These are phyloP conservation scores for Desmodesmus armatus DNA, from an alignment of 139 green algal species.

Conservation along the genomic window DNA sequence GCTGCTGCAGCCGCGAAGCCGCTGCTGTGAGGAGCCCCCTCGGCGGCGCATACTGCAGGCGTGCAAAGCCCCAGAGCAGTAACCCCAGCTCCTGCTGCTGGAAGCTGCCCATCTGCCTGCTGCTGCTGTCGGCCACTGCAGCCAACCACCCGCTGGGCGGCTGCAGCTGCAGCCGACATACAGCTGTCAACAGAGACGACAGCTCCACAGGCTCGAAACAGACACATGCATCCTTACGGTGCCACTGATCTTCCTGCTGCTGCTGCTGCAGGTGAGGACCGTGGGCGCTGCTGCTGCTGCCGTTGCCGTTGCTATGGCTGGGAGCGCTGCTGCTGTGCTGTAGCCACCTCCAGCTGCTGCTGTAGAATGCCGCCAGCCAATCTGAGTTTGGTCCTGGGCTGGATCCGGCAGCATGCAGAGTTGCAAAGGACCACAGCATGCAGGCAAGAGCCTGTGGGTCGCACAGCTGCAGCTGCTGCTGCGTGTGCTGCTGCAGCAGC, in stretches of 20 bases:
- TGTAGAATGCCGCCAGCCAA: not conserved
- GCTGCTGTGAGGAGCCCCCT: not conserved
- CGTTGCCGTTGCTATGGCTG: not conserved
- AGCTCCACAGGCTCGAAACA: conserved; percentile 8
- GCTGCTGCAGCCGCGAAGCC: not conserved
- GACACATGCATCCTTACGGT: not conserved
- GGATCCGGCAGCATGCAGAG: too few species aligned
- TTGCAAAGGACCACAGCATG: conserved; percentile 6
- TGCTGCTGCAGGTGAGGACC: not conserved
- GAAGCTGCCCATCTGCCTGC: not conserved
- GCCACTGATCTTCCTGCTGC: conserved; percentile 2
- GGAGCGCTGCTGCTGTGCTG: not conserved
- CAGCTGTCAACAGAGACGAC: not conserved
- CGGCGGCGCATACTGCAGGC: not conserved
- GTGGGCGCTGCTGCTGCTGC: conserved; percentile 1
- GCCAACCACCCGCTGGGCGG: not conserved
- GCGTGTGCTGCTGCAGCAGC: conserved; percentile 12
- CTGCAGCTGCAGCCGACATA: not conserved
- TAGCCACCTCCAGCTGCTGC: conserved; percentile 5
- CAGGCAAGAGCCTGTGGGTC: conserved; percentile 14
- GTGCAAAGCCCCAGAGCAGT: not conserved
- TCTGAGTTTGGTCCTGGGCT: not conserved
- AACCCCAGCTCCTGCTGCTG: conserved; percentile 18
- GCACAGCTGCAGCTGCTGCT: not conserved
- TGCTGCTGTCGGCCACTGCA: not conserved